phyloP scores from a whole-genome alignment of 2,329 filamentous ascomycete genomes.

The Colletotrichum eremochloae region DNA sequence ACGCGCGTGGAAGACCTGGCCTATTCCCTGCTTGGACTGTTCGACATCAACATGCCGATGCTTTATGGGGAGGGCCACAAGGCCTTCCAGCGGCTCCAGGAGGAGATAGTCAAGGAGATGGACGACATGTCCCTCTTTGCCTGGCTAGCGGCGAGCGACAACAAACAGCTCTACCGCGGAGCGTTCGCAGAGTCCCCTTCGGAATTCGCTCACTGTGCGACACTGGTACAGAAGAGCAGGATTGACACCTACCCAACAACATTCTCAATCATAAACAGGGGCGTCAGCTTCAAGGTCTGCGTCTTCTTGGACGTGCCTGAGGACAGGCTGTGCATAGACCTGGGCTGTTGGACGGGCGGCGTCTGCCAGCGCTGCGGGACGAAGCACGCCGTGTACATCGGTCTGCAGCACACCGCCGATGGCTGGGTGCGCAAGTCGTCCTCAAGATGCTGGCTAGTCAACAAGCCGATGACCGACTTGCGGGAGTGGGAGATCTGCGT shows the following conservation, averaged over 20 bases:
- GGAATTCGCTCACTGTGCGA: slow-evolving; percentile 6
- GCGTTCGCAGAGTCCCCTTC: slow-evolving; percentile 14
- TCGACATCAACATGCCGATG: slow-evolving; percentile 47
- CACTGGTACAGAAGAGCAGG: not conserved
- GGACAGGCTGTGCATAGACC: not conserved
- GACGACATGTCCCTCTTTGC: slow-evolving; percentile 28
- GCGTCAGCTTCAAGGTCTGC: not conserved
- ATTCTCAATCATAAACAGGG: slow-evolving; percentile 21
- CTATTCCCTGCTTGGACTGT: slow-evolving; percentile 48
- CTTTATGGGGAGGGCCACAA: slow-evolving; percentile 48
- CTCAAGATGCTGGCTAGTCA: not conserved
- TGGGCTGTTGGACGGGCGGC: not conserved
- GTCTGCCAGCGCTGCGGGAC: not conserved
- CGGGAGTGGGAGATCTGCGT: not conserved
- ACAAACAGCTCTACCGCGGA: slow-evolving; percentile 3
- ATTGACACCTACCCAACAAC: not conserved
- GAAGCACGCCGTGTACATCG: not conserved
- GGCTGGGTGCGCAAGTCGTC: slow-evolving; percentile 5
- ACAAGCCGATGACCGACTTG: not conserved
- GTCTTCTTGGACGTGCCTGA: not conserved
- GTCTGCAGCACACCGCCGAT: not conserved
- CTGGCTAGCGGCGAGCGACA: not conserved
- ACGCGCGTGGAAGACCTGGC: slow-evolving; percentile 45
- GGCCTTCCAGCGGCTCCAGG: slow-evolving; percentile 45
- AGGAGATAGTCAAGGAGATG: slow-evolving; percentile 7